Percentiles rank a stretch among this genome's conserved stretches.
phyloP scores from a whole-genome alignment of 176 grass and related monocot species.

The Rhipidocladum racemiflorum region DNA sequence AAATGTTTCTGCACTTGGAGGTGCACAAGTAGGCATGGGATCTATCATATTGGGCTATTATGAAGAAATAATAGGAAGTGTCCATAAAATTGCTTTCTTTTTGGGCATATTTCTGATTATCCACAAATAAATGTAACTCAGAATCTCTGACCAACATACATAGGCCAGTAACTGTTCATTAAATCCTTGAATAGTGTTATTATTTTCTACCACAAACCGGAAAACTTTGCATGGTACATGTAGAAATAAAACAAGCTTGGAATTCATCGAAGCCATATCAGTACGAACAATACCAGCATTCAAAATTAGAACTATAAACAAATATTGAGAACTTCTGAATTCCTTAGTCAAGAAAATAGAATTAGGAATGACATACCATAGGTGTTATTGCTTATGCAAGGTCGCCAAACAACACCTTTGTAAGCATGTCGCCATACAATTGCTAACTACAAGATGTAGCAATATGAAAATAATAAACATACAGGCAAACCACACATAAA shows the following conservation, averaged over 20 bases:
- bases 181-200: background rate
- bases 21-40: background rate
- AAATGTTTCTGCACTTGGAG: background rate
- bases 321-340: background rate
- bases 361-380: constrained; percentile 49
- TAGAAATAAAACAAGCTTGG: background rate
- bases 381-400: constrained; percentile 73
- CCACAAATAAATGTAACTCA: background rate
- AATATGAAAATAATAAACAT: constrained; percentile 24
- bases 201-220: background rate
- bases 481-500: background rate
- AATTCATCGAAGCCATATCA: constrained; percentile 1
- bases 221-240: background rate
- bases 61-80: background rate
- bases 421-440: constrained; percentile 86
- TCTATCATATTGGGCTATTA: background rate
- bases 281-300: background rate
- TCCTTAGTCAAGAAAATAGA: constrained; percentile 12
- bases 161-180: background rate
- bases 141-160: background rate
- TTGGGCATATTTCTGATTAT: background rate
- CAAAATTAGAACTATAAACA: background rate
- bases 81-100: background rate
- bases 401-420: constrained; percentile 76
- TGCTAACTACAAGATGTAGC: constrained; percentile 72